phyloP scores from a whole-genome alignment of 306 rosid genomes.

The Spatholobus suberectus region DNA sequence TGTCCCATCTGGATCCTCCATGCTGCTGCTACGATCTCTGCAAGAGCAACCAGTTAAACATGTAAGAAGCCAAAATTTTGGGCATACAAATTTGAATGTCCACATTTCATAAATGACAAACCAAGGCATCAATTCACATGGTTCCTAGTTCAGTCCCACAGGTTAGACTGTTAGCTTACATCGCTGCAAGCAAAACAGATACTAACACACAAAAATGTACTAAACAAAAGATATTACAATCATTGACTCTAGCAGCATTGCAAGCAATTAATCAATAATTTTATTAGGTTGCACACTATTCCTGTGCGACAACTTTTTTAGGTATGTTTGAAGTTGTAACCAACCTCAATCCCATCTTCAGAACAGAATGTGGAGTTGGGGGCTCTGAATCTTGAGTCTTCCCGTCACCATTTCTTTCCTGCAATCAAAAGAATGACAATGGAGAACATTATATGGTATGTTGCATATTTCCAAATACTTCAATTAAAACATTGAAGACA shows the following conservation, averaged over 20 bases:
- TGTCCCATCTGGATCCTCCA: conserved; percentile 99
- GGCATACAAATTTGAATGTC: not conserved
- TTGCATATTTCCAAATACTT: conserved; percentile 10
- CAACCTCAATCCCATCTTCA: conserved; percentile 89
- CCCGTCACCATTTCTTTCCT: conserved; percentile 87
- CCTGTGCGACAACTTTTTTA: not conserved
- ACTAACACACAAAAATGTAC: conserved; percentile 18
- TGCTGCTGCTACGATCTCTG: conserved; percentile 89
- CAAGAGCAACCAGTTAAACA: conserved; percentile 51
- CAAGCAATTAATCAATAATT: conserved; percentile 32
- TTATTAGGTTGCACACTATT: not conserved
- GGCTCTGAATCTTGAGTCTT: conserved; percentile 88
- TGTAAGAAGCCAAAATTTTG: conserved; percentile 31
- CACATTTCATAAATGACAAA: conserved; percentile 21
- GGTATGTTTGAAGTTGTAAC: conserved; percentile 42
- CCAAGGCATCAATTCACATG: conserved; percentile 35
- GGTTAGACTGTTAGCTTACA: conserved; percentile 1
- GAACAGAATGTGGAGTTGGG: conserved; percentile 85
- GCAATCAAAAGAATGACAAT: conserved; percentile 41
- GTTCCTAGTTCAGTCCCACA: conserved; percentile 8
- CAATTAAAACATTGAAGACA: conserved; percentile 5
- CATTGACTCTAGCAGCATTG: conserved; percentile 34
- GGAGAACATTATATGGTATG: conserved; percentile 29
- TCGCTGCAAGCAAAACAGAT: conserved; percentile 32
- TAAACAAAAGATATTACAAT: conserved; percentile 7